Conservation (phyloP, 2,329 filamentous ascomycete species). For the Neurospora sp. region DNA sequence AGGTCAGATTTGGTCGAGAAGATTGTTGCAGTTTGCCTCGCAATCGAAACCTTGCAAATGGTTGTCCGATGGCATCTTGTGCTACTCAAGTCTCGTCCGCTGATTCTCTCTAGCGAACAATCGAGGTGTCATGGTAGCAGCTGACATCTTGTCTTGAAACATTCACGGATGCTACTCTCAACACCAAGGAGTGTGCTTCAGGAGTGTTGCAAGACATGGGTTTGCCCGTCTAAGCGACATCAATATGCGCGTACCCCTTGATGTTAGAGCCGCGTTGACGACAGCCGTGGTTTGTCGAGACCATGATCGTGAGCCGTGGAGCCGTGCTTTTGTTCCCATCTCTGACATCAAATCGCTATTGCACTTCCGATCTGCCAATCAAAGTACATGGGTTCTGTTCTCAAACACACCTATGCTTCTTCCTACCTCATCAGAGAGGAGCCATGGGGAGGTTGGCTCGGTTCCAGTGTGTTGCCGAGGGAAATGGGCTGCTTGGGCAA, state of each 20-base stretch:
- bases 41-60: too few relatives aligned
- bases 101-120: background rate
- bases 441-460: background rate
- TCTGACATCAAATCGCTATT: background rate
- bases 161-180: background rate
- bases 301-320: background rate
- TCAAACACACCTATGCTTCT: background rate
- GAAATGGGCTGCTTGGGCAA: background rate
- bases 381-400: background rate
- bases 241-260: background rate
- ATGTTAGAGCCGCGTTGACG: background rate
- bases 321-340: background rate
- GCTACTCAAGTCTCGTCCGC: background rate
- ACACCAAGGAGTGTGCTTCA: constrained; percentile 29
- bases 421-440: background rate
- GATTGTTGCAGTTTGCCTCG: background rate
- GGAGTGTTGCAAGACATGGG: constrained; percentile 37
- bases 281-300: background rate
- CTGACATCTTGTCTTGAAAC: background rate
- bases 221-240: constrained; percentile 14
- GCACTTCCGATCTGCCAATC: background rate
- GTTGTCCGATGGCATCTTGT: too few relatives aligned
- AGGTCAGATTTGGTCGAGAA: background rate
- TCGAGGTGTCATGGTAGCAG: background rate
- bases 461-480: background rate